Conservation (phyloP, 495 filamentous ascomycete genomes). For the Hyaloscypha variabilis region DNA sequence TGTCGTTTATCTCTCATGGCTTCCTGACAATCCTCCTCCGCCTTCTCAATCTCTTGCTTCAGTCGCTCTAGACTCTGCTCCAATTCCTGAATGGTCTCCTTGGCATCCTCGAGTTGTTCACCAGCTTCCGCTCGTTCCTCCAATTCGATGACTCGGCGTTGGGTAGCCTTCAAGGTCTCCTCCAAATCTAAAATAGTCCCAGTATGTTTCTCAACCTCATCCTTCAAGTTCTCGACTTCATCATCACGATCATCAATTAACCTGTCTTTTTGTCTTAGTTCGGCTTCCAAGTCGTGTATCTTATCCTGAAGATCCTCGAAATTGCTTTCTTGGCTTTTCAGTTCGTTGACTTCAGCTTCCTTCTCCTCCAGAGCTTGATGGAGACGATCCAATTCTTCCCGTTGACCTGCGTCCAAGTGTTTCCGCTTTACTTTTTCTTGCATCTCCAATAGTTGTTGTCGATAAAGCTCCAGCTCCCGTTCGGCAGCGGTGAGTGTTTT, state of each 20-base stretch:
- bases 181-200: conserved; percentile 54
- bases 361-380: conserved; percentile 52
- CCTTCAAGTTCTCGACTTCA: conserved; percentile 62
- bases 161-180: conserved; percentile 54
- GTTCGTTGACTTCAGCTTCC: conserved; percentile 47
- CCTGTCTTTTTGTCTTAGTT: conserved; percentile 67
- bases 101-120: conserved; percentile 57
- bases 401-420: conserved; percentile 64
- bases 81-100: conserved; percentile 50
- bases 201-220: conserved; percentile 54
- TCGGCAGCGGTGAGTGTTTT: conserved; percentile 79
- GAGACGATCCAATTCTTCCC: conserved; percentile 60
- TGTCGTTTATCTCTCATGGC: conserved; percentile 64
- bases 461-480: conserved; percentile 75
- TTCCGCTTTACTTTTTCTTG: conserved; percentile 77
- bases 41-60: conserved; percentile 54
- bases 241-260: conserved; percentile 66
- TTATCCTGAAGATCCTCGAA: conserved; percentile 67
- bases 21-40: conserved; percentile 61
- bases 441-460: conserved; percentile 75
- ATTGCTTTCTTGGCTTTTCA: conserved; percentile 53
- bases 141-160: conserved; percentile 60
- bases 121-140: conserved; percentile 59
- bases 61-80: conserved; percentile 46
- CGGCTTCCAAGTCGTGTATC: conserved; percentile 66